phyloP scores from a whole-genome alignment of 2,329 filamentous ascomycete genomes.

The Trichoderma atrobrunneum region DNA sequence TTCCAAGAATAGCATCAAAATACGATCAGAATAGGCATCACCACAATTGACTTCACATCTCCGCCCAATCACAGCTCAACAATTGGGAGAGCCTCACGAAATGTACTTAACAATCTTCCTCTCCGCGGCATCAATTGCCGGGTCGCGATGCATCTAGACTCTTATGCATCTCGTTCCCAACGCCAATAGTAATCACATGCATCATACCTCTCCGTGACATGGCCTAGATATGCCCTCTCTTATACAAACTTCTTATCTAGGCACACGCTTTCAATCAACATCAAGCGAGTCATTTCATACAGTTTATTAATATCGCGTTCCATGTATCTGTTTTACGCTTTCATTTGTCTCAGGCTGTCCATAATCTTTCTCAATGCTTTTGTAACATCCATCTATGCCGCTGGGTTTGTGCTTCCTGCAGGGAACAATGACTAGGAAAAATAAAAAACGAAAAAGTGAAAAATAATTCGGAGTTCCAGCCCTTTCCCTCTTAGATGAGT shows the following conservation, averaged over 20 bases:
- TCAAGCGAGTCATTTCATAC: not conserved
- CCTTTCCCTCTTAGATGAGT: constrained; percentile 16
- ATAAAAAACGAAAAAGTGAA: not conserved
- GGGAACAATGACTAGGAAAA: constrained; percentile 11
- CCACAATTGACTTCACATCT: not conserved
- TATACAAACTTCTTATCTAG: no score
- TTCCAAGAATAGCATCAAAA: not conserved
- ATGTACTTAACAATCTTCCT: not conserved
- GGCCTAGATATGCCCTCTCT: no score
- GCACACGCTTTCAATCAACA: no score
- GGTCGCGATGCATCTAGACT: not conserved
- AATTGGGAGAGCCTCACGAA: not conserved
- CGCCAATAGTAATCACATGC: not conserved
- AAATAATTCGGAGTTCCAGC: not conserved
- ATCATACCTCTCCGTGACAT: no score
- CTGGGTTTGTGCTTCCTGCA: constrained; percentile 17
- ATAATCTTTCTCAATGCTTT: constrained; percentile 25
- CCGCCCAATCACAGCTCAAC: not conserved
- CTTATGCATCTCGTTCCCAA: not conserved
- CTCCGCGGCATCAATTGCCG: not conserved
- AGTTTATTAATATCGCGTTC: not conserved
- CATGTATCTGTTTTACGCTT: constrained; percentile 14
- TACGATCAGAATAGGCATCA: not conserved
- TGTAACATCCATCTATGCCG: constrained; percentile 25
- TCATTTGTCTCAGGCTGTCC: constrained; percentile 17